Evolutionary conservation across 176 grass and related monocot genomes (phyloP).

Genomic region (Dendrocalamus sinicus): DNA sequence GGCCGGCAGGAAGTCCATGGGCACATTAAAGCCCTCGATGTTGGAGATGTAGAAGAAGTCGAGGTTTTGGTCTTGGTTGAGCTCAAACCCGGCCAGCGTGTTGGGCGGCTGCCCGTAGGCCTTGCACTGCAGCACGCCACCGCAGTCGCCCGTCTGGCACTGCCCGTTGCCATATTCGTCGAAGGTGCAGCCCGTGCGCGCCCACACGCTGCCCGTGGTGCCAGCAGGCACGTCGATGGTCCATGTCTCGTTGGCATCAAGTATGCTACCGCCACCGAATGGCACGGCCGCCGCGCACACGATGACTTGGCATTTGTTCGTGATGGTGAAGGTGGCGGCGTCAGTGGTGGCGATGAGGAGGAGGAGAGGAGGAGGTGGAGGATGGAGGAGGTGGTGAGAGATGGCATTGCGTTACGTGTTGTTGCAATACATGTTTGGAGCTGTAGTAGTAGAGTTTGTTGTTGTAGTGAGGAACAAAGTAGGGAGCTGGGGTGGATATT

Average conservation of each 20-base stretch:
- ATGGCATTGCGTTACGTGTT: not conserved
- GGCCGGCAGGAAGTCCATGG: slow-evolving; percentile 43
- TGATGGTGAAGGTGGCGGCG: slow-evolving; percentile 25
- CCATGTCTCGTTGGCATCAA: slow-evolving; percentile 5
- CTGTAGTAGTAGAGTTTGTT: not conserved
- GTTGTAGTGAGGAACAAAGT: not conserved
- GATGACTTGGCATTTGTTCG: slow-evolving; percentile 22
- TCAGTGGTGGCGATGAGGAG: not conserved
- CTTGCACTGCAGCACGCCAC: slow-evolving; percentile 39
- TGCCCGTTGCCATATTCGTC: slow-evolving; percentile 23
- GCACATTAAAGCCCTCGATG: slow-evolving; percentile 62
- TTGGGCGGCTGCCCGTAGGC: not conserved
- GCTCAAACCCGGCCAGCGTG: slow-evolving; percentile 54
- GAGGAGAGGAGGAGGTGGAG: not conserved
- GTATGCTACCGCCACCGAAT: not conserved
- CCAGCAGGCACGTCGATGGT: slow-evolving; percentile 36
- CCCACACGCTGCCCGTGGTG: slow-evolving; percentile 44
- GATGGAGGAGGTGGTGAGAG: not conserved
- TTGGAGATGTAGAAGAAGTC: slow-evolving; percentile 54
- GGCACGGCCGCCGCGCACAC: slow-evolving; percentile 22
- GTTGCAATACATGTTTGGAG: not conserved
- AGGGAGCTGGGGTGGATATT: not conserved
- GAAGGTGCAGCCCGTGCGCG: slow-evolving; percentile 48
- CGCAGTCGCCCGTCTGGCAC: slow-evolving; percentile 62
- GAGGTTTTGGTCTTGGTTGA: not conserved